Evolutionary conservation across 1,284 basidiomycete genomes (phyloP), one percentile per base, ranked within the genome.

Genomic region (Malassezia dermatis): DNA sequence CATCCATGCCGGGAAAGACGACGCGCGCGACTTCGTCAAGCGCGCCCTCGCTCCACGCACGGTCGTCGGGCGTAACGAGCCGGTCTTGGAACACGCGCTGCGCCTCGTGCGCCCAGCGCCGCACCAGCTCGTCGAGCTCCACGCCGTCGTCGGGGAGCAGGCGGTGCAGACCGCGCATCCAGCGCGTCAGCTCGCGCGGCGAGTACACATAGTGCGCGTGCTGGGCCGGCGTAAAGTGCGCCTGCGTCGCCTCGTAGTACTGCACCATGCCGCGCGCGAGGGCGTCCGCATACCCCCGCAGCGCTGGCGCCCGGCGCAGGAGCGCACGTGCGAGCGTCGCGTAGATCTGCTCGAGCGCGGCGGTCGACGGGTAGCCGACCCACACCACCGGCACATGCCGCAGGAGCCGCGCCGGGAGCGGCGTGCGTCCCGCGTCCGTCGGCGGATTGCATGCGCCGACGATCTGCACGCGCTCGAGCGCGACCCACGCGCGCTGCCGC

Each of bases 151-250:
- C 91, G 45, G 85, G 84, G 62, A 99, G 88, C 3, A 93, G 89
- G 75, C 96, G 91, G 73, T 94, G 98, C 57, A 99, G 86, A 72
- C 95, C 95, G 62, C 95, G 83, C 42, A 90, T 84, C 94, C 94
- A 99, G 49, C 94, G 83, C 8, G 94, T 98, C 41, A 99, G 83
- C 75, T 99, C 94, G 81, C 94, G 89, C 69, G 94, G 94, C 80
- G 86, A 89, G 81, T 99, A 99, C 45, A 99, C 87, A 76, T 99
- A 99, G 76, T 99, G 95, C 0, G 93, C 94, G 76, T 99, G 94
- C 19, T 85, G 78, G 69, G 98, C 93, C 15, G 91, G 86, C 0
- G 93, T 98, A 78, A 99, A 99, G 10, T 83, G 83, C 65, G 84
- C 85, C 77, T 98, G 93, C 8, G 93, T 96, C 0, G 85, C 86